These are phyloP conservation scores for Serendipita sp. DNA, from an alignment of 768 basidiomycete species.

Conservation along the genomic window DNA sequence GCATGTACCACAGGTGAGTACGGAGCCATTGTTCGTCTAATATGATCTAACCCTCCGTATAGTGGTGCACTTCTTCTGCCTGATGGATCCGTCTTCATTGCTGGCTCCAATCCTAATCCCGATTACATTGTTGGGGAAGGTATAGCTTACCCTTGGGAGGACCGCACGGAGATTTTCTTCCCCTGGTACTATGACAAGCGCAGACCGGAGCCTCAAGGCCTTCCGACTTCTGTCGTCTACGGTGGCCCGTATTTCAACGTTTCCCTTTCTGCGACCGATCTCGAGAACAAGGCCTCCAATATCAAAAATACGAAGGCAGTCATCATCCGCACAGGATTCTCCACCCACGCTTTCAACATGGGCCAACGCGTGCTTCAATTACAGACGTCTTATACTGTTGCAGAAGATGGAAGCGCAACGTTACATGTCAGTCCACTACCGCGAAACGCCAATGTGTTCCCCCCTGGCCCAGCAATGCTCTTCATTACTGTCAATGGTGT, in stretches of 20 bases:
- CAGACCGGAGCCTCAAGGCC: constrained; percentile 52
- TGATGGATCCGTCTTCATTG: constrained; percentile 60
- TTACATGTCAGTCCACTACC: constrained; percentile 72
- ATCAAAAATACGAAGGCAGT: constrained; percentile 50
- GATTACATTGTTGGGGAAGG: constrained; percentile 46
- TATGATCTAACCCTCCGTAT: constrained; percentile 45
- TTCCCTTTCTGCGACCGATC: constrained; percentile 42
- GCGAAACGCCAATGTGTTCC: constrained; percentile 71
- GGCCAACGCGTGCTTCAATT: constrained; percentile 50
- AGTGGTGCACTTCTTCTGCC: neutral
- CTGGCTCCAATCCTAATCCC: constrained; percentile 86
- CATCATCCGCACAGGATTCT: constrained; percentile 60
- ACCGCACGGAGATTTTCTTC: constrained; percentile 78
- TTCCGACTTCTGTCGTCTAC: constrained; percentile 65
- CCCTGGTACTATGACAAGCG: constrained; percentile 67
- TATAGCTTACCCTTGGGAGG: constrained; percentile 58
- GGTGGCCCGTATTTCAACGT: constrained; percentile 73
- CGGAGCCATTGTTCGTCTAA: constrained; percentile 33
- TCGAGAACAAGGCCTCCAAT: constrained; percentile 49
- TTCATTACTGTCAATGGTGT: constrained; percentile 76
- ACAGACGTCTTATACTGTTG: constrained; percentile 71
- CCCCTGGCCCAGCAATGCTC: constrained; percentile 74
- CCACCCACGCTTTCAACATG: constrained; percentile 27
- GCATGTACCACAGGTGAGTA: constrained; percentile 73
- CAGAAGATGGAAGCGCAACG: constrained; percentile 56